Evolutionary conservation across 2,329 filamentous ascomycete genomes (phyloP).

Genomic region (Lasiodiplodia sp.): DNA sequence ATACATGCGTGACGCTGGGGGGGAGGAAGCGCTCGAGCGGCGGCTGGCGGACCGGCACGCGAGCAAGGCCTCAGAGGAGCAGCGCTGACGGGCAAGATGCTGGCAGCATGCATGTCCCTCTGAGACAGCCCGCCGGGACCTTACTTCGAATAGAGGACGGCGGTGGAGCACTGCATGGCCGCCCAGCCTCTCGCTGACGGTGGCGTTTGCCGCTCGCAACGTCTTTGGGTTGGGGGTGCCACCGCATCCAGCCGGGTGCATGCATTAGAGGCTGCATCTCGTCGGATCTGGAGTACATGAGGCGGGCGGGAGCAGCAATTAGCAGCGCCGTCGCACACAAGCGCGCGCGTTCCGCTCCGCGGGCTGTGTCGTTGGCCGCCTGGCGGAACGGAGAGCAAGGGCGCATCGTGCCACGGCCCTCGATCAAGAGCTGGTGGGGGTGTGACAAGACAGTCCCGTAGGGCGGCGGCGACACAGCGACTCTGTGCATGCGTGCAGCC

Average conservation of each 20-base stretch:
- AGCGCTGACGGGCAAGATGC: conserved; percentile 5
- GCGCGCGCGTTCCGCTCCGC: conserved; percentile 25
- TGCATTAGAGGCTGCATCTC: conserved; percentile 10
- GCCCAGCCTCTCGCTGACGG: conserved; percentile 24
- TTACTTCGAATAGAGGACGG: conserved; percentile 8
- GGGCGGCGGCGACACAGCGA: not conserved
- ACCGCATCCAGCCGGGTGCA: conserved; percentile 22
- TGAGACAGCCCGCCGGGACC: conserved; percentile 5
- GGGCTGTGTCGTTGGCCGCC: conserved; percentile 4
- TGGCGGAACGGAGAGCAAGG: conserved; percentile 17
- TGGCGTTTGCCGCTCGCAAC: conserved; percentile 14
- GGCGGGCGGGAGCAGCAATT: conserved; percentile 10
- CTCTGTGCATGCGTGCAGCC: conserved; percentile 3
- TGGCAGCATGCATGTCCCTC: conserved; percentile 1
- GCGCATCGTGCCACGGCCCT: conserved; percentile 22
- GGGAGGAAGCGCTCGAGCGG: conserved; percentile 8
- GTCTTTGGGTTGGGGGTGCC: not conserved
- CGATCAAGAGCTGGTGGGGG: conserved; percentile 3
- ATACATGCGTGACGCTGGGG: conserved; percentile 19
- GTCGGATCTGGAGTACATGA: conserved; percentile 24
- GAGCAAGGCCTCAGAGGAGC: conserved; percentile 9
- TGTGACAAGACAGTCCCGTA: conserved; percentile 9
- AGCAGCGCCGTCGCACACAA: conserved; percentile 11
- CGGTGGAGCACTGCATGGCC: conserved; percentile 5
- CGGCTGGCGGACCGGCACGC: conserved; percentile 20